Percentiles rank a stretch among this genome's conserved stretches.
These are phyloP conservation scores for Stagonosporopsis tanaceti DNA, from an alignment of 2,329 filamentous ascomycete genomes.

Conservation along the genomic window DNA sequence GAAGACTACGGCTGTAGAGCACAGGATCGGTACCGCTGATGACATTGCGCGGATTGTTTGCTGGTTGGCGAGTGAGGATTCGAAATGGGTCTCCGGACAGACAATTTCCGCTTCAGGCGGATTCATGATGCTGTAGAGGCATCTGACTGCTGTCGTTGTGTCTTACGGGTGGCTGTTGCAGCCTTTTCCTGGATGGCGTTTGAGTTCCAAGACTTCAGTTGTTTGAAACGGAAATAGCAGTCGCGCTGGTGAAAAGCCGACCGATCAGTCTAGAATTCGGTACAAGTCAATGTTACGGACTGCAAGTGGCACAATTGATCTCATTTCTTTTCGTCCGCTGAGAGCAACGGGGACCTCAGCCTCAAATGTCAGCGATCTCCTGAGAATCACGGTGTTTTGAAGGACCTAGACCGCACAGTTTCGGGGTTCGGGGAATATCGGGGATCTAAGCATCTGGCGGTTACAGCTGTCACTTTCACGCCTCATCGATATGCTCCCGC, in stretches of 20 bases:
- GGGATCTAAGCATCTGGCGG: slow-evolving; percentile 13
- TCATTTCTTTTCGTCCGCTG: neutral
- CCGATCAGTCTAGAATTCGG: neutral
- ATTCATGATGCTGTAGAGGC: slow-evolving; percentile 39
- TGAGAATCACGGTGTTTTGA: slow-evolving; percentile 3
- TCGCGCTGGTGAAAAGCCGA: slow-evolving; percentile 1
- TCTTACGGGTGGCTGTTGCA: slow-evolving; percentile 28
- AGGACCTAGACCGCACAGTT: slow-evolving; percentile 4
- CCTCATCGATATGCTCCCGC: slow-evolving; percentile 18
- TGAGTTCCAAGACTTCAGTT: slow-evolving; percentile 39
- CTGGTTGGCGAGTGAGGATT: slow-evolving; percentile 61
- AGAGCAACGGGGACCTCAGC: neutral
- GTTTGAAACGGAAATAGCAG: slow-evolving; percentile 34
- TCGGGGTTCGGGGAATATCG: slow-evolving; percentile 16
- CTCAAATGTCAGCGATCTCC: slow-evolving; percentile 2
- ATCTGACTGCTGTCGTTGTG: slow-evolving; percentile 20
- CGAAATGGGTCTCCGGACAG: slow-evolving; percentile 59
- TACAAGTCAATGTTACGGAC: slow-evolving; percentile 1
- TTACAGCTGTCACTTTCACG: slow-evolving; percentile 29
- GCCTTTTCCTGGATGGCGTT: slow-evolving; percentile 25
- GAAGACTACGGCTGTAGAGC: slow-evolving; percentile 60
- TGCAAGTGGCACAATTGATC: neutral
- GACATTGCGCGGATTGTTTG: slow-evolving; percentile 66
- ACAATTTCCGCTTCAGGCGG: slow-evolving; percentile 64
- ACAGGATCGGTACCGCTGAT: slow-evolving; percentile 59